Evolutionary conservation across 2,329 filamentous ascomycete genomes (phyloP).

Genomic region (Hymenoscyphus occultus): DNA sequence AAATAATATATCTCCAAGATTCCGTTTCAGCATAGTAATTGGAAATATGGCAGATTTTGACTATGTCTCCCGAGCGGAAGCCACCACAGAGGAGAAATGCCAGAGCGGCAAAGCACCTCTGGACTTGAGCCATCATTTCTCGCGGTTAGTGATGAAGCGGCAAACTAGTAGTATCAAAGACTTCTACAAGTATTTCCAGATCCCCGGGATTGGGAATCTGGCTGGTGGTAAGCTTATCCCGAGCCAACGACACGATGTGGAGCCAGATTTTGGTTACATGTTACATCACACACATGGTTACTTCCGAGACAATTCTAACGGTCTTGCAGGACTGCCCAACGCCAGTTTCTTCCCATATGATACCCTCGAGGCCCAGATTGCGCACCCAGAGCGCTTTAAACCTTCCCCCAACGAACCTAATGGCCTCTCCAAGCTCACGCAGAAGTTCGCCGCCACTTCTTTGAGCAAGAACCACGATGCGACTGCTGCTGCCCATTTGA

Average conservation of each 20-base stretch:
- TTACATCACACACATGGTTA: not conserved
- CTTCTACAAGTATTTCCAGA: slow-evolving; percentile 80
- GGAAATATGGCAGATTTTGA: slow-evolving; percentile 31
- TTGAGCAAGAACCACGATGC: slow-evolving; percentile 30
- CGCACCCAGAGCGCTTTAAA: slow-evolving; percentile 70
- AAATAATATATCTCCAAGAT: too few species aligned
- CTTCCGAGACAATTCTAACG: not conserved
- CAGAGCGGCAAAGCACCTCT: slow-evolving; percentile 46
- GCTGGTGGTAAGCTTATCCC: slow-evolving; percentile 51
- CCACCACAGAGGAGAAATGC: slow-evolving; percentile 11
- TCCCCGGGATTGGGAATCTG: slow-evolving; percentile 60
- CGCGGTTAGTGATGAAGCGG: slow-evolving; percentile 64
- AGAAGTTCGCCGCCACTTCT: slow-evolving; percentile 37
- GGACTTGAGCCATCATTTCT: slow-evolving; percentile 79
- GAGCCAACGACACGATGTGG: not conserved
- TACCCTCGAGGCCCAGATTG: slow-evolving; percentile 78
- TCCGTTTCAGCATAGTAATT: not conserved
- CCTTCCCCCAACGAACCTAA: slow-evolving; percentile 62
- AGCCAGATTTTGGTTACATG: not conserved
- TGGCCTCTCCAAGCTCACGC: slow-evolving; percentile 37
- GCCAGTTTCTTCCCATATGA: slow-evolving; percentile 84
- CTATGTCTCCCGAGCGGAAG: slow-evolving; percentile 23
- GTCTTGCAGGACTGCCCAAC: slow-evolving; percentile 64
- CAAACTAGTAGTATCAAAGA: slow-evolving; percentile 67
- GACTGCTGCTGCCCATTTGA: slow-evolving; percentile 49